A percentile compares a stretch with the other conserved stretches of the same genome.
Evolutionary conservation across 306 rosid genomes (phyloP).

Genomic region (Abrus precatorius): DNA sequence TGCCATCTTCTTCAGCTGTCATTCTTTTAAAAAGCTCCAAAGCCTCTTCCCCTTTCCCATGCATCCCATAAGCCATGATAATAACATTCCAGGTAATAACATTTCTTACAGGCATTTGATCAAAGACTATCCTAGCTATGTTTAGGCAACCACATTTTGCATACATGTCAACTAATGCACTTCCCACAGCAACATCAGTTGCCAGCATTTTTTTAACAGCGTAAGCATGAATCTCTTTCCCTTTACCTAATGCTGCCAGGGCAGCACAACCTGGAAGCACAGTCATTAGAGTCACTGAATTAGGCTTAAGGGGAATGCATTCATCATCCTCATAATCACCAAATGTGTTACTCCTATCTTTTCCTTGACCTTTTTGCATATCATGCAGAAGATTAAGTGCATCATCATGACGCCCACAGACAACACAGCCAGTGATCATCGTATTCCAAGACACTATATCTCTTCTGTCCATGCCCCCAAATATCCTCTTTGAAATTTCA

Average conservation of each 20-base stretch:
- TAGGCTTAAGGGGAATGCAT: slow-evolving; percentile 61
- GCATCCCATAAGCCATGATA: slow-evolving; percentile 93
- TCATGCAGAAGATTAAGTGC: slow-evolving; percentile 72
- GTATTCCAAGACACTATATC: slow-evolving; percentile 93
- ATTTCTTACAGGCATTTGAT: slow-evolving; percentile 75
- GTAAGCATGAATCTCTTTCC: slow-evolving; percentile 85
- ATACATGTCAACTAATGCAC: slow-evolving; percentile 89
- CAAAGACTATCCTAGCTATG: slow-evolving; percentile 65
- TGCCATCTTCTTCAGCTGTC: slow-evolving; percentile 58
- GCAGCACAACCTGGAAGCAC: slow-evolving; percentile 87
- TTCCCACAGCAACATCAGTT: slow-evolving; percentile 80
- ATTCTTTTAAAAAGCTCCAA: slow-evolving; percentile 67
- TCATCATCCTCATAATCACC: slow-evolving; percentile 51
- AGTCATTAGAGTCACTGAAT: slow-evolving; percentile 85
- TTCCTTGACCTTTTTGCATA: slow-evolving; percentile 61
- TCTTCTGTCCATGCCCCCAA: slow-evolving; percentile 59
- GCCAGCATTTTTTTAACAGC: slow-evolving; percentile 70
- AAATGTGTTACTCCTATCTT: slow-evolving; percentile 16
- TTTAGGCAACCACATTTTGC: slow-evolving; percentile 88
- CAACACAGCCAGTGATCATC: slow-evolving; percentile 78
- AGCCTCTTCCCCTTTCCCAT: slow-evolving; percentile 81
- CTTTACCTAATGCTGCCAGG: slow-evolving; percentile 74
- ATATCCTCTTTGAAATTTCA: slow-evolving; percentile 62
- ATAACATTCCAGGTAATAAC: slow-evolving; percentile 88
- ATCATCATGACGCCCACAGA: slow-evolving; percentile 64